These are phyloP conservation scores for Jaapia argillacea DNA, from an alignment of 768 basidiomycete species.

Conservation along the genomic window DNA sequence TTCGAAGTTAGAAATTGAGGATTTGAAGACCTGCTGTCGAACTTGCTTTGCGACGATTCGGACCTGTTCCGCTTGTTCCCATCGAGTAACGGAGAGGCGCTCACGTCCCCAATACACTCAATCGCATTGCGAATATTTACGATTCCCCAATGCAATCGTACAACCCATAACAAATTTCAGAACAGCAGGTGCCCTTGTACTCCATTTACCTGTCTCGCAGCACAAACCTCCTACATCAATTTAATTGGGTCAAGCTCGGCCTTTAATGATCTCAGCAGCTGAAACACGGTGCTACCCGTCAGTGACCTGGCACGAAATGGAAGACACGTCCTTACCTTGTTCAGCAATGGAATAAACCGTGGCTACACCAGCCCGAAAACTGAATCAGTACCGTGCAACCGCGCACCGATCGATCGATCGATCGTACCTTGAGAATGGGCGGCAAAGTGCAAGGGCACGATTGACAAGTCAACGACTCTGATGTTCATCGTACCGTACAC, in stretches of 20 bases:
- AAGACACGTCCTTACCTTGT: conserved; percentile 23
- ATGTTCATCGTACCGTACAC: conserved; percentile 50
- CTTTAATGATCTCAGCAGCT: neutral
- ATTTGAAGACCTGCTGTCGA: too few species aligned
- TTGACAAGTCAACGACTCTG: conserved; percentile 45
- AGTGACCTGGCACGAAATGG: neutral
- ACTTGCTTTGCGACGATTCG: too few species aligned
- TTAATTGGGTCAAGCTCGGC: too few species aligned
- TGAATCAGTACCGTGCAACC: neutral
- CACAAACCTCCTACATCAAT: too few species aligned
- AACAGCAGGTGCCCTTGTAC: too few species aligned
- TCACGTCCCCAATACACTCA: too few species aligned
- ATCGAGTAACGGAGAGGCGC: too few species aligned
- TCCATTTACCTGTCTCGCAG: too few species aligned
- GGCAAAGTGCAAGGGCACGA: conserved; percentile 40
- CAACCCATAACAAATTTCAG: too few species aligned
- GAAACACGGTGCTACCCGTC: neutral
- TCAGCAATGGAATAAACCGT: conserved; percentile 37
- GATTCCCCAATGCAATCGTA: too few species aligned
- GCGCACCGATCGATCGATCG: neutral
- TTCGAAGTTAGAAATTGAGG: neutral
- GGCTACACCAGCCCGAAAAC: conserved; percentile 22
- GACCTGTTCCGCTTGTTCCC: too few species aligned
- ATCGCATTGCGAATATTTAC: too few species aligned
- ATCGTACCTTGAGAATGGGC: conserved; percentile 34